Evolutionary conservation across 1,284 basidiomycete species (phyloP).

Genomic region (Sphagnurus paluster): DNA sequence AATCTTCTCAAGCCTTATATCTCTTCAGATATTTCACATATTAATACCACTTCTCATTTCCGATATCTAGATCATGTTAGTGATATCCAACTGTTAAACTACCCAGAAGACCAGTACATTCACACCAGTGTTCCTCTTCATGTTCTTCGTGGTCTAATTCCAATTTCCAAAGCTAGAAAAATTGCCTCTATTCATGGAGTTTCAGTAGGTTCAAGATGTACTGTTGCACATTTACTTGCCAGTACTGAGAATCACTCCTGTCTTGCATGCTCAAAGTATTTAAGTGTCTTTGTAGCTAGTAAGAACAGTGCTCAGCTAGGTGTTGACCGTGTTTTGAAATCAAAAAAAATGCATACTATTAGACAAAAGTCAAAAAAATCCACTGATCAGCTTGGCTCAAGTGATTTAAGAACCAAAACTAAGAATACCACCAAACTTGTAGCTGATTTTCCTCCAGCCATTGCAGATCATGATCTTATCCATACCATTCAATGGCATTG

Average conservation of each 20-base stretch:
- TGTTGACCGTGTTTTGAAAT: background rate
- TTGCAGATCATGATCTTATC: background rate
- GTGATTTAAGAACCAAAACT: too few species aligned
- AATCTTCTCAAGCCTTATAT: too few species aligned
- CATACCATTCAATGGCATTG: background rate
- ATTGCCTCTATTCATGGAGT: background rate
- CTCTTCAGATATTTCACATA: too few species aligned
- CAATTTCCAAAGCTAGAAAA: background rate
- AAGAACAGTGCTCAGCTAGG: too few species aligned
- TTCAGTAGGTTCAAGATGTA: background rate
- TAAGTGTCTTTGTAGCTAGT: background rate
- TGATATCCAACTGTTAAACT: background rate
- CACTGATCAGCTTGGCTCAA: too few species aligned
- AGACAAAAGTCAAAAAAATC: background rate
- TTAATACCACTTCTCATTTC: too few species aligned
- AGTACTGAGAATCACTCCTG: background rate
- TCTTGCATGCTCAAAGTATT: background rate
- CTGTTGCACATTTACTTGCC: background rate
- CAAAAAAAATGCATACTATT: background rate
- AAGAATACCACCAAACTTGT: too few species aligned
- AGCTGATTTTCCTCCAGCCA: too few species aligned
- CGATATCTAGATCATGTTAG: constrained; percentile 2
- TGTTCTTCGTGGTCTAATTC: background rate
- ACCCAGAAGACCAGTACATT: background rate
- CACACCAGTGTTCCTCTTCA: background rate